phyloP scores from a whole-genome alignment of 495 filamentous ascomycete species.

The Xylaria cubensis region DNA sequence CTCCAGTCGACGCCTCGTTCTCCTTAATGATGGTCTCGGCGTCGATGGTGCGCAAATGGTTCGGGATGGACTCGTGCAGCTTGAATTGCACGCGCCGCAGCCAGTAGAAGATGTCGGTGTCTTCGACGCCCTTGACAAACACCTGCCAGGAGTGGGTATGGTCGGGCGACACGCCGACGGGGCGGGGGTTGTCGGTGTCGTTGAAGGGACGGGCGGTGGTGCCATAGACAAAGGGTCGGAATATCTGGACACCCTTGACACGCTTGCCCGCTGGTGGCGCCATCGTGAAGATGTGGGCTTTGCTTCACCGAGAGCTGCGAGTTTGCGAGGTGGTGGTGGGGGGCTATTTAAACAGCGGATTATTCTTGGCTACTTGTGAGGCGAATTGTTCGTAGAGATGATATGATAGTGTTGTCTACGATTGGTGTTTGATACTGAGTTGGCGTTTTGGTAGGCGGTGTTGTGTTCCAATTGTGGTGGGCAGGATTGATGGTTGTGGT shows the following conservation, averaged over 20 bases:
- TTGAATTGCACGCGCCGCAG: constrained; percentile 97
- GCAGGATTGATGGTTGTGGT: background rate
- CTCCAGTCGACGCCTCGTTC: constrained; percentile 35
- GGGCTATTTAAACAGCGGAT: background rate
- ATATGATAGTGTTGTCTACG: background rate
- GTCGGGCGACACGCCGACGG: constrained; percentile 72
- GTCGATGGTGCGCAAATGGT: constrained; percentile 75
- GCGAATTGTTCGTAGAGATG: background rate
- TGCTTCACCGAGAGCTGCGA: background rate
- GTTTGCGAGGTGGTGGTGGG: background rate
- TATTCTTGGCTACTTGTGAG: background rate
- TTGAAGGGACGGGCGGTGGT: constrained; percentile 79
- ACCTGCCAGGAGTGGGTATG: constrained; percentile 97
- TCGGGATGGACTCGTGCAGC: constrained; percentile 91
- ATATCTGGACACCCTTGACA: constrained; percentile 74
- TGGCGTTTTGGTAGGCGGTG: background rate
- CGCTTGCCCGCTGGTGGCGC: constrained; percentile 62
- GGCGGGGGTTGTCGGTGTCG: constrained; percentile 60
- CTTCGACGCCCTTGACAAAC: constrained; percentile 85
- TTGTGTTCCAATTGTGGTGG: background rate
- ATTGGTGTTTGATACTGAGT: background rate
- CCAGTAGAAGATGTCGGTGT: constrained; percentile 91
- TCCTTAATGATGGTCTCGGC: constrained; percentile 61
- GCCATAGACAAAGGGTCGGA: constrained; percentile 83
- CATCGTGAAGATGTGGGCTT: constrained; percentile 40